Base-by-base conservation (phyloP, 345 rosid species). In the Sonneratia caseolaris region DNA sequence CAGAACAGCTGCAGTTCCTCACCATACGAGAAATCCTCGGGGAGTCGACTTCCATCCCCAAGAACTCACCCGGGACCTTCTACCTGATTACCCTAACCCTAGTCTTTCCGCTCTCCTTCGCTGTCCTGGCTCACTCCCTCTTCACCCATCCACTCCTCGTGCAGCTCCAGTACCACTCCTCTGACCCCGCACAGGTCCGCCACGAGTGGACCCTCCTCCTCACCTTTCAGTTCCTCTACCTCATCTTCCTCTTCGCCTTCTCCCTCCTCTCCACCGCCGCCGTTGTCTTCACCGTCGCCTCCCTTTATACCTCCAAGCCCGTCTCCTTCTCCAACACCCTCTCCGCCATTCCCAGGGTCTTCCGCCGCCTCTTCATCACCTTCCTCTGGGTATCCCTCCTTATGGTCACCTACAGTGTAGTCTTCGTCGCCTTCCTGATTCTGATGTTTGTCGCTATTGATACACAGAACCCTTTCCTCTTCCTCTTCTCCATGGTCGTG, bases 261-360 rank as follows among this genome's bases (percentile, higher is more conserved):
- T 95, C 99, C 68, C 96, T 95, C 45, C 91, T 95, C 79, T 89
- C 99, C 18, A 95, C 99, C 0, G 99, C 99, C 59, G 97, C 99
- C 5, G 92, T 92, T 0, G 99, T 95, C 75, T 92, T 95, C 87
- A 89, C 98, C 14, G 97, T 90, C 16, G 99, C 98, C 48, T 94
- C 99, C 49, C 88, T 93, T 47, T 93, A 89, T 85, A 82, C 98
- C 11, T 83, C 84, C 47, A 95, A 95, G 79, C 86, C 92, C 0
- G 97, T 95, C 42, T 85, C 97, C 14, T 95, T 95, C 82, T 84
- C 98, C 22, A 75, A 82, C 38, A 90, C 99, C 53, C 75, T 90
- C 74, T 76, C 90, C 32, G 97, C 97, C 1, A 92, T 92, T 16
- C 99, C 99, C 73, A 83, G 71, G 79, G 97, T 90, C 67, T 89